A percentile compares a stretch with the other conserved stretches of the same genome.
phyloP scores from a whole-genome alignment of 2,329 filamentous ascomycete species.

The Calonectria leucothoes region DNA sequence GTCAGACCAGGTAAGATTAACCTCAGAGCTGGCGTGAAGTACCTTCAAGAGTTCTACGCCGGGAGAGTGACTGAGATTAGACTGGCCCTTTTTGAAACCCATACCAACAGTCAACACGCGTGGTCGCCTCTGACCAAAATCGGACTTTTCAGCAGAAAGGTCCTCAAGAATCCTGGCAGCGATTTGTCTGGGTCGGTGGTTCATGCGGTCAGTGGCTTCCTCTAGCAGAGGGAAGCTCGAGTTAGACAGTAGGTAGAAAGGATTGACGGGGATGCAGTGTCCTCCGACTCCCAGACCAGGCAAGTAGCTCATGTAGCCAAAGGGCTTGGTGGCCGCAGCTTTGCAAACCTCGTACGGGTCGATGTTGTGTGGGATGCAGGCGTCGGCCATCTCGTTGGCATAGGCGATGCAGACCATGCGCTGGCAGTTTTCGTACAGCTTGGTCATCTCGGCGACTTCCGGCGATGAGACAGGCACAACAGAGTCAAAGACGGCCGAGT shows the following conservation, averaged over 20 bases:
- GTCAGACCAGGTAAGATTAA: no score
- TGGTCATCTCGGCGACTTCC: constrained; percentile 67
- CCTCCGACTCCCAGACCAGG: constrained; percentile 62
- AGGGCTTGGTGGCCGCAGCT: constrained; percentile 62
- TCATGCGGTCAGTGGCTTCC: no score
- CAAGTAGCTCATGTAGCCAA: constrained; percentile 61
- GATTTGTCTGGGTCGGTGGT: no score
- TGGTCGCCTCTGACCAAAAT: no score
- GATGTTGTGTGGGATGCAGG: constrained; percentile 56
- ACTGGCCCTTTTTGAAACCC: no score
- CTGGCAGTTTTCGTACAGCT: constrained; percentile 68
- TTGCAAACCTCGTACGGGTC: constrained; percentile 61
- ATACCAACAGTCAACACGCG: no score
- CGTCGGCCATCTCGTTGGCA: constrained; percentile 66
- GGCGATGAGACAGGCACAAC: constrained; percentile 60
- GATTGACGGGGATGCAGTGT: constrained; percentile 67
- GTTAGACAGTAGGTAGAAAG: constrained; percentile 61
- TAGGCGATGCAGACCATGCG: constrained; percentile 65
- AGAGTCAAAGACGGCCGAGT: constrained; percentile 53
- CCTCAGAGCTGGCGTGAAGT: no score
- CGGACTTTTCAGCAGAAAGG: no score
- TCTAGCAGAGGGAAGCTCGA: constrained; percentile 55
- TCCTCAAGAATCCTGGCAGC: no score
- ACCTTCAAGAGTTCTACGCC: no score
- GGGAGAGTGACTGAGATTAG: no score